Evolutionary conservation across 371 early-diverging fungal genomes (phyloP).

Genomic region (Actinomortierella wolfii): DNA sequence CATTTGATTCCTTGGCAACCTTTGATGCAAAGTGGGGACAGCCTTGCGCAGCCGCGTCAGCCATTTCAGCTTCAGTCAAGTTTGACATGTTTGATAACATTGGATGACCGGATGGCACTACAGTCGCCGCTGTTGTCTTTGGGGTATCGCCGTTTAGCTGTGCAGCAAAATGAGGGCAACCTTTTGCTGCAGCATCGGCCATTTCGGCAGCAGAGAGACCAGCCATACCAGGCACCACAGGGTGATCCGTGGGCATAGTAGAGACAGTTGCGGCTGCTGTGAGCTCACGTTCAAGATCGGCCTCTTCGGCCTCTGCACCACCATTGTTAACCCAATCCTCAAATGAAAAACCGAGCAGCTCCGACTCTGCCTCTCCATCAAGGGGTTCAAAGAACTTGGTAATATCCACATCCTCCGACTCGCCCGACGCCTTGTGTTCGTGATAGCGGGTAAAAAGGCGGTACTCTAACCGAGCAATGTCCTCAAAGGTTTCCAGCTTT

Average conservation of each 20-base stretch:
- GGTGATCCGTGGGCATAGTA: conserved; percentile 24
- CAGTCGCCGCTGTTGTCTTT: background rate
- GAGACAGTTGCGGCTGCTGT: background rate
- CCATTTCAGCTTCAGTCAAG: conserved; percentile 18
- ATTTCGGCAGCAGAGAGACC: too few species aligned
- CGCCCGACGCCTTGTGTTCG: conserved; percentile 2
- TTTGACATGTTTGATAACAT: conserved; percentile 18
- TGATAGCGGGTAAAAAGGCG: conserved; percentile 17
- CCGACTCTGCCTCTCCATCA: conserved; percentile 14
- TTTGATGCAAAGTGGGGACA: conserved; percentile 28
- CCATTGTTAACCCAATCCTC: conserved; percentile 14
- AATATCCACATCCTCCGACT: background rate
- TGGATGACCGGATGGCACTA: conserved; percentile 24
- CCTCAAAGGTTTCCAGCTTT: conserved; percentile 18
- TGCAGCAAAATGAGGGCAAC: conserved; percentile 6
- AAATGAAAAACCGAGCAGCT: conserved; percentile 20
- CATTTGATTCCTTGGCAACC: conserved; percentile 8
- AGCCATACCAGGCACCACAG: conserved; percentile 22
- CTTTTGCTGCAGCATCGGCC: background rate
- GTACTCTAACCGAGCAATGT: conserved; percentile 20
- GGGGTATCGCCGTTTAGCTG: background rate
- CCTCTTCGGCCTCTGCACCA: conserved; percentile 11
- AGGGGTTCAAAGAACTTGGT: conserved; percentile 18
- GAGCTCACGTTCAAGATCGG: conserved; percentile 4
- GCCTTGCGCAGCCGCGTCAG: conserved; percentile 11